Percentiles rank a stretch among this genome's conserved stretches.
Conservation (phyloP, 306 rosid species). For the Parietaria judaica region DNA sequence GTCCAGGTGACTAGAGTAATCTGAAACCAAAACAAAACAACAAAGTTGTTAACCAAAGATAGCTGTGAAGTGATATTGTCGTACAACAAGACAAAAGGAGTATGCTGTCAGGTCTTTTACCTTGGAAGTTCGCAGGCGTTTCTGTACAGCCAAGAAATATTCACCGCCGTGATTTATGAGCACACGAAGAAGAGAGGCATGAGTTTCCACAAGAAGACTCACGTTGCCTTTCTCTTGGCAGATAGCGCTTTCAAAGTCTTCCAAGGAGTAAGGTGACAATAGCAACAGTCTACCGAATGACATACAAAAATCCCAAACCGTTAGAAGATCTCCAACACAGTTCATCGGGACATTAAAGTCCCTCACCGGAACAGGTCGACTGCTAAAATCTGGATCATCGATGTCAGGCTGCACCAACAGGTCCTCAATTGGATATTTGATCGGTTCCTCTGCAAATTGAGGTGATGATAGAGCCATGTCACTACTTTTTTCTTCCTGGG, state of each 20-base stretch:
- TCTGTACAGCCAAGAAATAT: conserved; percentile 38
- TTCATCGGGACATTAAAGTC: conserved; percentile 68
- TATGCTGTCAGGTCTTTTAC: conserved; percentile 22
- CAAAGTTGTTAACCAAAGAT: not conserved
- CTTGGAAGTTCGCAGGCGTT: conserved; percentile 50
- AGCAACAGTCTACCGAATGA: conserved; percentile 59
- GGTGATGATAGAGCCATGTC: conserved; percentile 12
- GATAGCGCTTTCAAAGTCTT: conserved; percentile 81
- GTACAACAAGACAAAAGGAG: not conserved
- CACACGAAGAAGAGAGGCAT: conserved; percentile 70
- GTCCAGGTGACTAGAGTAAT: conserved; percentile 75
- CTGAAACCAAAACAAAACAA: conserved; percentile 39
- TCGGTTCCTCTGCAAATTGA: conserved; percentile 43
- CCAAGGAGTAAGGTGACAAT: conserved; percentile 72
- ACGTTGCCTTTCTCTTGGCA: conserved; percentile 68
- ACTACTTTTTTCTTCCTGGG: conserved; percentile 28
- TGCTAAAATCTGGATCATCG: conserved; percentile 66
- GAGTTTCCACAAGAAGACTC: conserved; percentile 83
- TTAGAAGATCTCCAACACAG: conserved; percentile 72
- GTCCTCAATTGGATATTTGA: conserved; percentile 93
- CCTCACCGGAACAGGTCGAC: conserved; percentile 62
- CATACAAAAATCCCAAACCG: conserved; percentile 89
- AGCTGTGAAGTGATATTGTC: not conserved
- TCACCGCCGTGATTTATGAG: conserved; percentile 53
- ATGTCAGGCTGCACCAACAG: conserved; percentile 67